Conservation (phyloP, 108 stramenopile species). For the Cyclostephanos invisitatus region DNA sequence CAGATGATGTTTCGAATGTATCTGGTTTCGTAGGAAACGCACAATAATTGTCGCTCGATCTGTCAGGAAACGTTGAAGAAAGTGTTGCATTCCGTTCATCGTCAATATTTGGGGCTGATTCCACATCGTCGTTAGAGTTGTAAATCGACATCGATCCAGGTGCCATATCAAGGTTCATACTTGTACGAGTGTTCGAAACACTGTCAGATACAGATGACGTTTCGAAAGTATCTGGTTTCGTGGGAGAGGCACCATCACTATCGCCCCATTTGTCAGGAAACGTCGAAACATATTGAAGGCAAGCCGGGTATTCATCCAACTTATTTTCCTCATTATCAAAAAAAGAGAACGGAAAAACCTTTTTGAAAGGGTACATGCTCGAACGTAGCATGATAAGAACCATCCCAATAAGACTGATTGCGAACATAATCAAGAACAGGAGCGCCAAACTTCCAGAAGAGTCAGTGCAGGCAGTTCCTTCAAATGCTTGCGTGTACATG, state of each 20-base stretch:
- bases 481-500: not conserved
- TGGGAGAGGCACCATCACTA: too few relatives aligned
- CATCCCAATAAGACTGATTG: slow-evolving; percentile 4
- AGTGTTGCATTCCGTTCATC: too few relatives aligned
- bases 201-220: too few relatives aligned
- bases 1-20: slow-evolving; percentile 9
- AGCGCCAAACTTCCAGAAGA: not conserved
- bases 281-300: slow-evolving; percentile 30
- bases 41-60: too few relatives aligned
- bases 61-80: too few relatives aligned
- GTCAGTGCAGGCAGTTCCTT: not conserved
- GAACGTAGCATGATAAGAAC: not conserved
- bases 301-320: slow-evolving; percentile 45
- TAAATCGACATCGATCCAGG: too few relatives aligned
- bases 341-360: not conserved
- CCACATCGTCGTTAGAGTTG: too few relatives aligned
- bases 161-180: too few relatives aligned
- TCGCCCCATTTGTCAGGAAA: too few relatives aligned
- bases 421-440: not conserved
- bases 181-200: too few relatives aligned
- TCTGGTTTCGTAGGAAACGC: slow-evolving; percentile 5
- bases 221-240: too few relatives aligned
- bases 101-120: too few relatives aligned
- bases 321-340: slow-evolving; percentile 28
- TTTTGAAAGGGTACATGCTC: slow-evolving; percentile 1